A percentile compares a stretch with the other conserved stretches of the same genome.
Conservation (phyloP, 2,329 filamentous ascomycete species). For the Paraconiothyrium brasiliense region DNA sequence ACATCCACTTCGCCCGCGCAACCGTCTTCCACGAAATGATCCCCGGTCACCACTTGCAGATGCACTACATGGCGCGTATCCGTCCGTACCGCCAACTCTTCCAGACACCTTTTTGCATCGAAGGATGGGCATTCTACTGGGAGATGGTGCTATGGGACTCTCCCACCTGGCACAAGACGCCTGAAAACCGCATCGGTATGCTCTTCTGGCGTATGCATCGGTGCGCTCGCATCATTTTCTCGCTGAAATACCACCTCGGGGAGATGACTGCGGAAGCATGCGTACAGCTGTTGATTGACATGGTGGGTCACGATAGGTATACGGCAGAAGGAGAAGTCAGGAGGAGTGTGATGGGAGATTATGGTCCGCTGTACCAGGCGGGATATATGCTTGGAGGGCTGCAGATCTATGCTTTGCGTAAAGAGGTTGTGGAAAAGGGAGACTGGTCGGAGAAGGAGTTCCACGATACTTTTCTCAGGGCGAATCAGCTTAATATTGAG, state of each 20-base stretch:
- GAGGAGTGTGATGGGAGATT: slow-evolving; percentile 65
- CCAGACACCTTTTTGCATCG: slow-evolving; percentile 66
- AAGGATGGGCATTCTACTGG: slow-evolving; percentile 71
- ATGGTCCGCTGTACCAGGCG: slow-evolving; percentile 67
- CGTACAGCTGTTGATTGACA: slow-evolving; percentile 65
- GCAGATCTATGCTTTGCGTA: slow-evolving; percentile 62
- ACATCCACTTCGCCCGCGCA: slow-evolving; percentile 64
- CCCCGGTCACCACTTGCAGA: slow-evolving; percentile 66
- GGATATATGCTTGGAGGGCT: slow-evolving; percentile 69
- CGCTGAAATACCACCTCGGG: slow-evolving; percentile 66
- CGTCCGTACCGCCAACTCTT: slow-evolving; percentile 63
- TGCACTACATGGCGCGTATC: slow-evolving; percentile 59
- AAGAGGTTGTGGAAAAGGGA: slow-evolving; percentile 58
- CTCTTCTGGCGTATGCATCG: slow-evolving; percentile 72
- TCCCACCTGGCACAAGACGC: slow-evolving; percentile 58
- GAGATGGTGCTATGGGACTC: slow-evolving; percentile 67
- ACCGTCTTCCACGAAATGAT: slow-evolving; percentile 71
- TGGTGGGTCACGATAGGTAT: slow-evolving; percentile 67
- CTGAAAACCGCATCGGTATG: slow-evolving; percentile 65
- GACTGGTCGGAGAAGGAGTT: slow-evolving; percentile 63
- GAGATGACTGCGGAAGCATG: slow-evolving; percentile 63
- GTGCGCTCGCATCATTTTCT: slow-evolving; percentile 68
- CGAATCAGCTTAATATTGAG: slow-evolving; percentile 66
- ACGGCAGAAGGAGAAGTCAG: slow-evolving; percentile 70
- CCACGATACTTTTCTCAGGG: slow-evolving; percentile 62